These are phyloP conservation scores for Fusarium concolor DNA, from an alignment of 2,329 filamentous ascomycete genomes.

Conservation along the genomic window DNA sequence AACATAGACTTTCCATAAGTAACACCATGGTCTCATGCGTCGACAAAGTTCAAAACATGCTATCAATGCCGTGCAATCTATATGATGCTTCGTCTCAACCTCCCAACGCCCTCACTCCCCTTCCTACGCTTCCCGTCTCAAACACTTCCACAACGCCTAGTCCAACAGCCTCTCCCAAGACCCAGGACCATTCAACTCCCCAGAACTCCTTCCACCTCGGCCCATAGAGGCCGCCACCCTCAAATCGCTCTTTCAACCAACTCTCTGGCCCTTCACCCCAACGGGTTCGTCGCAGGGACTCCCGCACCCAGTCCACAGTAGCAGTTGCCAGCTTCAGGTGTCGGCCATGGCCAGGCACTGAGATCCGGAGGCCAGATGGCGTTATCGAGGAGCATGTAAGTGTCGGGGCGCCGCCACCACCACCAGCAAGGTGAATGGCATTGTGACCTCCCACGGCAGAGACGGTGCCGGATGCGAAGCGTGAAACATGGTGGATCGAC, in stretches of 20 bases:
- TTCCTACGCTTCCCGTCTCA: conserved; percentile 78
- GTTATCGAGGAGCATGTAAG: conserved; percentile 43
- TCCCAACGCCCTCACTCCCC: conserved; percentile 66
- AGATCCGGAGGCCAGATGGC: conserved; percentile 61
- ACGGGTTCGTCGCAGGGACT: conserved; percentile 67
- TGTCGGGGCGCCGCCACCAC: conserved; percentile 57
- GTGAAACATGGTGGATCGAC: conserved; percentile 71
- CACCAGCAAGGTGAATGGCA: conserved; percentile 73
- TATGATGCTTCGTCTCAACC: conserved; percentile 17
- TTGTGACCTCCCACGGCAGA: conserved; percentile 76
- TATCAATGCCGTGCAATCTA: background rate
- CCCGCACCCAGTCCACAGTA: conserved; percentile 70
- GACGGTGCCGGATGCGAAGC: conserved; percentile 74
- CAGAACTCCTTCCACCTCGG: conserved; percentile 74
- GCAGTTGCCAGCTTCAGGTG: conserved; percentile 74
- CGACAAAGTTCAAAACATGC: background rate
- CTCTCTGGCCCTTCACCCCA: conserved; percentile 73
- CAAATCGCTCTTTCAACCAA: conserved; percentile 75
- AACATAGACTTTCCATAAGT: background rate
- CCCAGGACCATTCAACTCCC: conserved; percentile 77
- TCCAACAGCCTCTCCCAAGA: conserved; percentile 77
- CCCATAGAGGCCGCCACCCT: conserved; percentile 66
- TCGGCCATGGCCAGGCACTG: conserved; percentile 74
- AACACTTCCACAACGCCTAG: conserved; percentile 79
- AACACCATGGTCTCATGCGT: conserved; percentile 1